Evolutionary conservation across 768 basidiomycete genomes (phyloP).

Genomic region (Lentinus tigrinus): DNA sequence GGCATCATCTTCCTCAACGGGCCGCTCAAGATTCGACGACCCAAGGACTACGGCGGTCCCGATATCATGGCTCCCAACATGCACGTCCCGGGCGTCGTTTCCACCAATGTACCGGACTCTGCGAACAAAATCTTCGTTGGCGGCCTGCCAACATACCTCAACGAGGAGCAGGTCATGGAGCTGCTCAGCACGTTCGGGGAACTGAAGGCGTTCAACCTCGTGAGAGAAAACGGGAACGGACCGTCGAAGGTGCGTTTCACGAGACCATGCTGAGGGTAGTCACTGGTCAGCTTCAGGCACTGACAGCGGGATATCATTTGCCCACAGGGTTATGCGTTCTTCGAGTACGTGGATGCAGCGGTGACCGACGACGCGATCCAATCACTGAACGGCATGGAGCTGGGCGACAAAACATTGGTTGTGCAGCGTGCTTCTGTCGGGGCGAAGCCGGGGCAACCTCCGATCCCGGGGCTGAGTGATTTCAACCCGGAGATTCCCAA

Average conservation of each 20-base stretch:
- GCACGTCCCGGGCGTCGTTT: conserved; percentile 94
- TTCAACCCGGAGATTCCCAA: conserved; percentile 82
- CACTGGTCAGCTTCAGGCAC: not conserved
- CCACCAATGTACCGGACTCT: conserved; percentile 94
- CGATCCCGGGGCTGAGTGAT: conserved; percentile 65
- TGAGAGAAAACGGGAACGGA: conserved; percentile 89
- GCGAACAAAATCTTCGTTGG: conserved; percentile 98
- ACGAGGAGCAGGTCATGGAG: conserved; percentile 99
- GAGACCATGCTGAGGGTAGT: not conserved
- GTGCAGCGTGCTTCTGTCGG: conserved; percentile 97
- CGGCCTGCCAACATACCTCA: conserved; percentile 91
- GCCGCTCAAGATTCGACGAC: conserved; percentile 95
- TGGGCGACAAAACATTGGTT: conserved; percentile 92
- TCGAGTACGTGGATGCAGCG: conserved; percentile 88
- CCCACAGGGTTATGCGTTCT: conserved; percentile 93
- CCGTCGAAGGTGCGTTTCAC: conserved; percentile 69
- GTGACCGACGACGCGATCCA: conserved; percentile 96
- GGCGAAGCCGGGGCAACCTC: conserved; percentile 72
- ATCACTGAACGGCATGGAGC: conserved; percentile 95
- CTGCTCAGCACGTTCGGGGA: conserved; percentile 96
- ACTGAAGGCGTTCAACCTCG: conserved; percentile 95
- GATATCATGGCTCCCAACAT: conserved; percentile 62
- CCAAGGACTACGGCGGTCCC: conserved; percentile 91
- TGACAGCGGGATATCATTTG: not conserved
- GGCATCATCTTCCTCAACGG: conserved; percentile 94